Conservation (phyloP, 306 rosid species). For the Quercus glauca region DNA sequence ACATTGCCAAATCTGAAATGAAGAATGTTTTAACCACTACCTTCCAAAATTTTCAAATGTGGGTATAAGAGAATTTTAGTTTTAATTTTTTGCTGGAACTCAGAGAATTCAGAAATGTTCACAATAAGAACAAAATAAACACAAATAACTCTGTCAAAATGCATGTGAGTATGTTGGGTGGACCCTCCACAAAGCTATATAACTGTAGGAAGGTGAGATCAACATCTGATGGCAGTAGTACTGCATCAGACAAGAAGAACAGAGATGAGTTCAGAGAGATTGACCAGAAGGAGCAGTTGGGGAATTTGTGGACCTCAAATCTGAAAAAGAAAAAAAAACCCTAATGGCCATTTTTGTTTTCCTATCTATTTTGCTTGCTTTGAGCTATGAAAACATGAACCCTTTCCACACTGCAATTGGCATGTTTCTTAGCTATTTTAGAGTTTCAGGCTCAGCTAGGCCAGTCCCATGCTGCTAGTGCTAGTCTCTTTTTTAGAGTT, state of each 20-base stretch:
- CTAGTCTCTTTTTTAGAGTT: too few relatives aligned
- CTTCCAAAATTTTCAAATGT: too few relatives aligned
- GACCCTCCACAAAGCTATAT: constrained; percentile 21
- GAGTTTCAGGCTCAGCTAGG: too few relatives aligned
- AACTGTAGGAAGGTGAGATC: constrained; percentile 24
- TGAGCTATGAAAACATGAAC: not conserved
- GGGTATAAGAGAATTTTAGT: not conserved
- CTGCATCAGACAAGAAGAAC: constrained; percentile 8
- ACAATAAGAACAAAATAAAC: not conserved
- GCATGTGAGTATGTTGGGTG: constrained; percentile 57
- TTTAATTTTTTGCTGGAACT: too few relatives aligned
- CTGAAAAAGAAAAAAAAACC: not conserved
- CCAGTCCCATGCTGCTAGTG: too few relatives aligned
- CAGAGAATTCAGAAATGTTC: too few relatives aligned
- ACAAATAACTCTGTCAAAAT: not conserved
- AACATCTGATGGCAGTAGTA: constrained; percentile 43
- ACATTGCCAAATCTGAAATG: not conserved
- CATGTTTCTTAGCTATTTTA: constrained; percentile 16
- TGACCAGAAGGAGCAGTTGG: not conserved
- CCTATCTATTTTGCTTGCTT: not conserved
- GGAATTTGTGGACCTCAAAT: not conserved
- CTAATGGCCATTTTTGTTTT: not conserved
- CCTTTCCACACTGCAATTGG: constrained; percentile 22
- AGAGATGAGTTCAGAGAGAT: constrained; percentile 32
- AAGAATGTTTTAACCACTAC: not conserved